phyloP scores from a whole-genome alignment of 805 yeast species.

The Barnettozyma siamensis region DNA sequence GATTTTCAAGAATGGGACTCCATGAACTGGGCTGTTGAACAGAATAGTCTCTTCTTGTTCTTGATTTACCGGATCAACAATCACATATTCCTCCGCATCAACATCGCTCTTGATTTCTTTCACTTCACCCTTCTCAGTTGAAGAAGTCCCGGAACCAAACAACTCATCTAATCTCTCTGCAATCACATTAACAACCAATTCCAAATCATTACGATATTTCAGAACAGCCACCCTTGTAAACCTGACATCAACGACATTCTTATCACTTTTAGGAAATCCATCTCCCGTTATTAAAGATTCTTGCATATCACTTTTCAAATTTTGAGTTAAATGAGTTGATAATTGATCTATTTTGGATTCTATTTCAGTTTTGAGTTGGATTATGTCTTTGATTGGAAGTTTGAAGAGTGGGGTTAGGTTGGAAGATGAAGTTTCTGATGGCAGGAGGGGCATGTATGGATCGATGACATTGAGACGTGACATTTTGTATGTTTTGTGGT shows the following conservation, averaged over 20 bases:
- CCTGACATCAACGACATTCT: constrained; percentile 68
- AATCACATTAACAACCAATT: constrained; percentile 40
- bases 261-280: constrained; percentile 83
- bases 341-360: constrained; percentile 2
- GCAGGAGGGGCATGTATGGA: constrained; percentile 1
- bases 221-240: constrained; percentile 58
- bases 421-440: not conserved
- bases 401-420: not conserved
- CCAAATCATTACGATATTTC: constrained; percentile 65
- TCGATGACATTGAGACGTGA: not conserved
- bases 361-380: not conserved
- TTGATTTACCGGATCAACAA: not conserved
- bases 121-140: too few relatives aligned
- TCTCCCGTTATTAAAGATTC: constrained; percentile 61
- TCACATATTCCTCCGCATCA: not conserved
- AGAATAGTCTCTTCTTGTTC: not conserved
- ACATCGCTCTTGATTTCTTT: not conserved
- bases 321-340: not conserved
- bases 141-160: too few relatives aligned
- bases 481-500: too few relatives aligned
- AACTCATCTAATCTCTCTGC: constrained; percentile 42
- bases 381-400: not conserved
- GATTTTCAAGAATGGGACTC: constrained; percentile 42
- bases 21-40: not conserved
- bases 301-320: constrained; percentile 40